Base-by-base conservation (phyloP, 768 basidiomycete species). In the Cystofilobasidium macerans region DNA sequence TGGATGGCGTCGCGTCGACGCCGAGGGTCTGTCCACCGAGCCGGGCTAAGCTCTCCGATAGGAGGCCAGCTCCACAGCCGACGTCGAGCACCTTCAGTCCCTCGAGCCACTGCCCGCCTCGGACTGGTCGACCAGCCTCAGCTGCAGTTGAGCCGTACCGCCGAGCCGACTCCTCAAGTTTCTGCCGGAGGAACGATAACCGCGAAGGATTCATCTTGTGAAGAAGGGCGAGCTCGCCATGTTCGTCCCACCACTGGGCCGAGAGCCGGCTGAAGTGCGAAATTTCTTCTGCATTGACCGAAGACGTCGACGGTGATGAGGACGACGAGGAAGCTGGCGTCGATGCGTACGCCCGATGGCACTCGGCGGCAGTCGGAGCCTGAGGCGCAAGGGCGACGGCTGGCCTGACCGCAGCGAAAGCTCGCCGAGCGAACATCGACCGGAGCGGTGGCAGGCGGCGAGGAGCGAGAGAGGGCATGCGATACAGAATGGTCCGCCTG, bases 141-240 rank as follows among this genome's bases (percentile, higher is more conserved):
- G 9, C 26, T 30, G n/a, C 32, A 32, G 35, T 14, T n/a, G 20
- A 36, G 20, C 61, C 65, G 28, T 61, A 59, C 51, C 65, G 61
- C 60, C 58, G 33, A 28, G 42, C 30, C 35, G 40, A 57, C 61
- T 68, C 61, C 30, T 57, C 58, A 8, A 78, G 70, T 59, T 76
- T 75, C 38, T 76, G 73, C 13, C 76, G 81, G 35, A 99, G 81
- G 75, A 90, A 95, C 63, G 83, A 82, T 71, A 92, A 81, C 47
- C 95, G 80, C 14, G 86, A 81, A 1, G 92, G 91, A 77, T 99
- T 99, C 94, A 99, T 97, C 72, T 84, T 83, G 73, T 98, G 95
- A 38, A 99, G 78, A 42, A 91, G 78, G 3, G 79, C 80, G 74
- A 94, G 93, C 75, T 97, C 93, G 70, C 94, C 93, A 24, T 80